Conservation (phyloP, 805 yeast species). For the Wickerhamomyces pijperi region DNA sequence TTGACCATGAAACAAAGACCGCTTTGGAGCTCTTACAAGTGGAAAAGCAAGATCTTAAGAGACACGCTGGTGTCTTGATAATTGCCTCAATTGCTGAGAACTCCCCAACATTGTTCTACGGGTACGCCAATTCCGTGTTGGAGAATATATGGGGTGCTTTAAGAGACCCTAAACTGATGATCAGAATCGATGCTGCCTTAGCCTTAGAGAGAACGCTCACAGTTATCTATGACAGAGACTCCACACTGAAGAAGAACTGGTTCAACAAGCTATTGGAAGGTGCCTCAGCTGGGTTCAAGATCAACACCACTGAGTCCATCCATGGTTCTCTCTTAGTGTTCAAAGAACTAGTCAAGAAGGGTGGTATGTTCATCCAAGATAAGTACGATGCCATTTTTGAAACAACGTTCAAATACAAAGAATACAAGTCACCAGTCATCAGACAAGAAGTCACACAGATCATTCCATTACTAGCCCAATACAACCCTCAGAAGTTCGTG, state of each 20-base stretch:
- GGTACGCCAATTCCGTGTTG: slow-evolving; percentile 66
- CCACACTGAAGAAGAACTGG: slow-evolving; percentile 62
- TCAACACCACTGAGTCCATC: slow-evolving; percentile 51
- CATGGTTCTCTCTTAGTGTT: slow-evolving; percentile 82
- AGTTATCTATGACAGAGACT: slow-evolving; percentile 72
- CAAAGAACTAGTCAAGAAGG: slow-evolving; percentile 62
- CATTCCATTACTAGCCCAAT: slow-evolving; percentile 73
- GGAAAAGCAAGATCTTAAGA: slow-evolving; percentile 76
- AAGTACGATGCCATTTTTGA: slow-evolving; percentile 72
- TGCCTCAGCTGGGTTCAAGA: slow-evolving; percentile 48
- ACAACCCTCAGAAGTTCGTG: slow-evolving; percentile 64
- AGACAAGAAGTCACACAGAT: slow-evolving; percentile 79
- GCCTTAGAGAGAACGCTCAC: slow-evolving; percentile 69
- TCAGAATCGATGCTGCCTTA: slow-evolving; percentile 76
- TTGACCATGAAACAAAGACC: slow-evolving; percentile 81
- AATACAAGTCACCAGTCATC: slow-evolving; percentile 63
- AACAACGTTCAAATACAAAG: slow-evolving; percentile 60
- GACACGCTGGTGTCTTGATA: slow-evolving; percentile 84
- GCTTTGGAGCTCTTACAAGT: slow-evolving; percentile 86
- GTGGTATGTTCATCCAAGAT: slow-evolving; percentile 61
- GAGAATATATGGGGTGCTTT: slow-evolving; percentile 83
- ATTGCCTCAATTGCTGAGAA: slow-evolving; percentile 76
- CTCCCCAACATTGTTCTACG: slow-evolving; percentile 75
- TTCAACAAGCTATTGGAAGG: slow-evolving; percentile 57
- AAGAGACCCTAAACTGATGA: slow-evolving; percentile 62